Evolutionary conservation across 2,329 filamentous ascomycete species (phyloP), one percentile per base, ranked within the genome.

Genomic region (Claviceps digitariae): DNA sequence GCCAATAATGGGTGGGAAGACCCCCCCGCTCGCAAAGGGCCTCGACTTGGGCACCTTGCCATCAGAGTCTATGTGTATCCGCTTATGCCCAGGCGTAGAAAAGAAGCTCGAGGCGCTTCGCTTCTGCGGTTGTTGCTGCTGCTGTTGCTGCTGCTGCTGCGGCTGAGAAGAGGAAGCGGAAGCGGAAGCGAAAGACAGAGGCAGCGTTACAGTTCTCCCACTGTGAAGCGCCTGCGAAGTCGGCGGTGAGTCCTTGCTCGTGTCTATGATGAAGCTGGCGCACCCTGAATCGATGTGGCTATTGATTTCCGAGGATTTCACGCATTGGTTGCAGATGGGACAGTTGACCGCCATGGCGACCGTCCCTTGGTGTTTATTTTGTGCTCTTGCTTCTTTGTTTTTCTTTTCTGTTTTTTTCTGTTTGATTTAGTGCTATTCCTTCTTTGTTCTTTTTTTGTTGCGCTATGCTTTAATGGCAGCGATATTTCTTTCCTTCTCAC

Each of bases 261-360:
- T 20, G 55, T 83, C 79, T 64, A 85, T 72, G 57, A 93, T 67
- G 64, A 84, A 84, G 38, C 73, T 75, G 56, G 78, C 69, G 72
- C 91, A 97, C 58, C 79, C 79, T 31, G 88, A 91, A 71, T 97
- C 93, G 64, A 97, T 82, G 68, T 97, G 91, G 60, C 77, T 77
- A 70, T 97, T 97, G 74, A 97, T 97, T 59, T 85, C 79, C 63
- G 73, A 72, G 59, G 84, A 72, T 58, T 80, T 84, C 62, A 93
- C 87, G 53, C 76, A 73, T 61, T 86, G 84, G 63, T 79, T 76
- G 73, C 90, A 95, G 59, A 90, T 87, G 17, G 90, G 90, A 65
- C 90, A 95, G 62, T 81, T 78, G 60, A 94, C 86, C 63, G 67
- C 62, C 67, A 69, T 69, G 55, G 51, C 51, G 6, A 25, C 6